These are phyloP conservation scores for Lepidium sativum DNA, from an alignment of 345 rosid genomes.

Conservation along the genomic window DNA sequence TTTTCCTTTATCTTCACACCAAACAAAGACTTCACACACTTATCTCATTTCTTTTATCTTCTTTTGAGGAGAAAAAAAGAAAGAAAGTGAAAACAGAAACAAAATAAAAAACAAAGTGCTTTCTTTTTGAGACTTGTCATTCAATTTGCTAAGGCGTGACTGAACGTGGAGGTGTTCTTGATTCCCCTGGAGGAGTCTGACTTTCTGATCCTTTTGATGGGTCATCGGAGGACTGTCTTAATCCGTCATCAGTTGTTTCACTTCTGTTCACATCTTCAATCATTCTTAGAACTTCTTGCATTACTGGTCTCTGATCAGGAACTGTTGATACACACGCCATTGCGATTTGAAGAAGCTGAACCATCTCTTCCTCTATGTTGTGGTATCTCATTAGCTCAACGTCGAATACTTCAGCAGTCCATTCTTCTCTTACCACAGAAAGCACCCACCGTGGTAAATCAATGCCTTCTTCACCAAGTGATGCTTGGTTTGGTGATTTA, in stretches of 20 bases:
- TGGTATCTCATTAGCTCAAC: constrained; percentile 88
- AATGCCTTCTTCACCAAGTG: constrained; percentile 92
- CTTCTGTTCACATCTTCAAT: constrained; percentile 81
- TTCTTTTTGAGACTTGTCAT: background rate
- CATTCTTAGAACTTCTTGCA: constrained; percentile 83
- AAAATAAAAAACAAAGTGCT: constrained; percentile 9
- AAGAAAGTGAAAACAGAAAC: constrained; percentile 9
- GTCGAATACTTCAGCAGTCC: constrained; percentile 98
- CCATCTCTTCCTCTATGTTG: constrained; percentile 97
- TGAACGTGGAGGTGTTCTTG: constrained; percentile 56
- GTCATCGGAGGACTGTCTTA: constrained; percentile 92
- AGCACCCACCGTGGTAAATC: constrained; percentile 97
- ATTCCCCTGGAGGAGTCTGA: constrained; percentile 71
- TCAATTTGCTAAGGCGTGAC: constrained; percentile 40
- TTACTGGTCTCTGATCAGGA: constrained; percentile 85
- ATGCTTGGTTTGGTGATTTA: constrained; percentile 90
- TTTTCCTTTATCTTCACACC: constrained; percentile 21
- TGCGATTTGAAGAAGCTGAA: constrained; percentile 87
- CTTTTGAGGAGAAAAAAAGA: constrained; percentile 22
- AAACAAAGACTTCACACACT: constrained; percentile 23
- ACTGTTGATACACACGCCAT: constrained; percentile 83
- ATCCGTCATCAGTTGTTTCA: constrained; percentile 68
- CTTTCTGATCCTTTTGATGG: constrained; percentile 92
- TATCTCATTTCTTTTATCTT: constrained; percentile 23
- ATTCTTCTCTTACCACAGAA: constrained; percentile 93